Percentiles rank a stretch among this genome's conserved stretches.
Conservation (phyloP, 1,284 basidiomycete species). For the Moesziomyces parantarcticus region DNA sequence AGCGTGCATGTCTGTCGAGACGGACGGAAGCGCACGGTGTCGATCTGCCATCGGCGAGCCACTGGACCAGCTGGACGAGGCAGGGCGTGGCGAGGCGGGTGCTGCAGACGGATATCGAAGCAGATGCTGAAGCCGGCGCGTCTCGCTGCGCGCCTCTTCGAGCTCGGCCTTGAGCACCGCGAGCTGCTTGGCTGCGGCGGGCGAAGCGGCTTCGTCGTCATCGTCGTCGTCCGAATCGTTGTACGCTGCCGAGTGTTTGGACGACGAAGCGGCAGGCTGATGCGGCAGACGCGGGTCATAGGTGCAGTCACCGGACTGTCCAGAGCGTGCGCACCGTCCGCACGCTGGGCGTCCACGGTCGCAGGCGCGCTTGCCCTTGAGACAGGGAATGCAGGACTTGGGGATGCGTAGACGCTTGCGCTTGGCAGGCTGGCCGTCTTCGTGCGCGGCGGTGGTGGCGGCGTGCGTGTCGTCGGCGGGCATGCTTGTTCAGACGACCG, state of each 20-base stretch:
- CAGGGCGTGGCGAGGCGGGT: background rate
- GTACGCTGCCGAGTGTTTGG: background rate
- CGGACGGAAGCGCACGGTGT: slow-evolving; percentile 5
- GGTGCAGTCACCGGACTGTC: slow-evolving; percentile 25
- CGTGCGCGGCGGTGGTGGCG: slow-evolving; percentile 21
- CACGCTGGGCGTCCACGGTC: slow-evolving; percentile 43
- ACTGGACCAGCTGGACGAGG: slow-evolving; percentile 1
- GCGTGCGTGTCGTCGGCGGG: slow-evolving; percentile 12
- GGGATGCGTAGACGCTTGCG: slow-evolving; percentile 49
- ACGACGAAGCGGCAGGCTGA: slow-evolving; percentile 6
- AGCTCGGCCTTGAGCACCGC: slow-evolving; percentile 16
- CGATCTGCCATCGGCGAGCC: slow-evolving; percentile 3
- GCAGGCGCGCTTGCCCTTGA: slow-evolving; percentile 46
- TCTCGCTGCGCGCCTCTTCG: slow-evolving; percentile 21
- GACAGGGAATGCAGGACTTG: slow-evolving; percentile 46
- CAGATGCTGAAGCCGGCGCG: slow-evolving; percentile 26
- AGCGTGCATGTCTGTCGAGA: slow-evolving; percentile 27
- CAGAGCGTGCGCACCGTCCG: slow-evolving; percentile 31
- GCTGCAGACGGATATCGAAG: slow-evolving; percentile 1
- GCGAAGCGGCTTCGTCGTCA: slow-evolving; percentile 1
- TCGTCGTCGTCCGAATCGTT: slow-evolving; percentile 29
- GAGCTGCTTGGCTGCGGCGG: slow-evolving; percentile 5
- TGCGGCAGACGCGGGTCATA: slow-evolving; percentile 40
- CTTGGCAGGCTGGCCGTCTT: slow-evolving; percentile 39
- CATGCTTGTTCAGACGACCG: background rate